Percentiles rank a stretch among this genome's conserved stretches.
Conservation (phyloP, 805 yeast species). For the Candida pseudoglaebosa region DNA sequence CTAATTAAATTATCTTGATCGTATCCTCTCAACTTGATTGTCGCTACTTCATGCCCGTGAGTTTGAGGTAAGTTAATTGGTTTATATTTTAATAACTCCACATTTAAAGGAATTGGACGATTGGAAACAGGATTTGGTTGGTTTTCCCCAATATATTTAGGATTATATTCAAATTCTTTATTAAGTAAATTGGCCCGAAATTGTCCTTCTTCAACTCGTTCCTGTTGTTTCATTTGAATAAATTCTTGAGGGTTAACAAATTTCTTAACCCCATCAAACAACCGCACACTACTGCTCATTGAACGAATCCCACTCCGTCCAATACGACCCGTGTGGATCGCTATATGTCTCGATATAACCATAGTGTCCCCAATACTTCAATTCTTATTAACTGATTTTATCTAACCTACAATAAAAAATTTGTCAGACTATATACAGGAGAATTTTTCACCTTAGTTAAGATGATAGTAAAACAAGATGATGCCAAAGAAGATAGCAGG, state of each 20-base stretch:
- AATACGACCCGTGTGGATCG: background rate
- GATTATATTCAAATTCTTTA: conserved; percentile 25
- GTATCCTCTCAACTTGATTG: conserved; percentile 66
- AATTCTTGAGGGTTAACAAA: conserved; percentile 30
- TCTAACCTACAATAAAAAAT: background rate
- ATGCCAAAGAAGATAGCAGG: too few species aligned
- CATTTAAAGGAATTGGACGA: conserved; percentile 77
- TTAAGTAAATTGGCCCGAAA: conserved; percentile 25
- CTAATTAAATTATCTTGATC: conserved; percentile 68
- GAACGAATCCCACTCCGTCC: conserved; percentile 6
- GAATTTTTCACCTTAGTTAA: background rate
- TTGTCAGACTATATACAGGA: background rate
- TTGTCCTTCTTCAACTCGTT: conserved; percentile 21
- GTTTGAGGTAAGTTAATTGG: conserved; percentile 67
- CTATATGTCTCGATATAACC: background rate
- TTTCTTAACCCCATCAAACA: conserved; percentile 6
- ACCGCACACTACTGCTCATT: conserved; percentile 5
- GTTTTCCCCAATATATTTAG: conserved; percentile 25
- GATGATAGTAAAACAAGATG: background rate
- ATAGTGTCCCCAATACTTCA: background rate
- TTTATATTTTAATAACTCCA: conserved; percentile 74
- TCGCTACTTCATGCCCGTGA: conserved; percentile 77
- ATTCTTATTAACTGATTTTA: background rate
- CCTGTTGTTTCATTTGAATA: conserved; percentile 21
- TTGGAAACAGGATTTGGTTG: conserved; percentile 17